Evolutionary conservation across 202 grass and related monocot species (phyloP), one percentile per base, ranked within the genome.

Genomic region (Zoysia matrella): DNA sequence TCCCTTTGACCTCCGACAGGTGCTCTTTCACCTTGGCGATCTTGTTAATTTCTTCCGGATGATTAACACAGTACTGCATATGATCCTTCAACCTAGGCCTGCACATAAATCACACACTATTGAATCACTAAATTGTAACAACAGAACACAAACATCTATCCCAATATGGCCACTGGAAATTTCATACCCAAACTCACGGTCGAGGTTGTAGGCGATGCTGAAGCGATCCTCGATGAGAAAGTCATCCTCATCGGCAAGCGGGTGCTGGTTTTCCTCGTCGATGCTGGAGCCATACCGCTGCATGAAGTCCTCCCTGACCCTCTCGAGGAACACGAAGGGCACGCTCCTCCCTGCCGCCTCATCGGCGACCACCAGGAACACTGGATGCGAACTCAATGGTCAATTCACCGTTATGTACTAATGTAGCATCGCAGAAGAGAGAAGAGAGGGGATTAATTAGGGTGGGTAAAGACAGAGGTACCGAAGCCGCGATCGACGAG

Each of bases 21-120:
- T 99, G 96, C 61, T 93, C 72, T 89, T 94, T 99, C 51, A 99
- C 89, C 84, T 96, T 99, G 36, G 96, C 90, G 41, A 99, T 78
- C 93, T 99, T 99, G 83, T 86, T 87, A 71, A 99, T 99, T 90
- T 99, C 96, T 78, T 99, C 96, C 2, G 96, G 96, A 75, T 99
- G 93, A 77, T 92, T 90, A 76, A 92, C 82, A 13, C 93, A 99
- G 57, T 99, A 99, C 83, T 90, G 85, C 93, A 99, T 99, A 73
- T 99, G 96, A 60, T 95, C 96, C 71, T 92, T 99, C 67, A 99
- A 57, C 71, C 75, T 86, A 0, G 93, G 93, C 61, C 96, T 99
- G 74, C 6, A 83, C 16, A 69, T 16, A 86, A 72, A 47, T 11
- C 15, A 8, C 12, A 5, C 16, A 62, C 53, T 49, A 5, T 2